These are phyloP conservation scores for Mrakia hoshinonis DNA, from an alignment of 768 basidiomycete species.

Conservation along the genomic window DNA sequence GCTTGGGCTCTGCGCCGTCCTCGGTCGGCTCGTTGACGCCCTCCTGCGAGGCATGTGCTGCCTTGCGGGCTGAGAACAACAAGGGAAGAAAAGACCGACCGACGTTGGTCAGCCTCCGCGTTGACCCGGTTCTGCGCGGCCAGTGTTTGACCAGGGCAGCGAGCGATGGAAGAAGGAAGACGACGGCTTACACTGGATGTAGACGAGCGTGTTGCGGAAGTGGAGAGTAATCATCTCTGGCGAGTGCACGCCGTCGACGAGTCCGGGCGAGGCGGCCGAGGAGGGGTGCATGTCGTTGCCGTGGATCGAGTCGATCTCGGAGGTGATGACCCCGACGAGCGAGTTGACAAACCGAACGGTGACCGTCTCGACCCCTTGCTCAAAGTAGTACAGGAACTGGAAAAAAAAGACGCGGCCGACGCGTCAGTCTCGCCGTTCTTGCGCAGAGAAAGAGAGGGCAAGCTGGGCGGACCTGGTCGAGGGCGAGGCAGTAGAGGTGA, in stretches of 20 bases:
- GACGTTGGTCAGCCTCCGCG: neutral
- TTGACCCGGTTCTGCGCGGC: no score
- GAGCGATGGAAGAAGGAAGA: neutral
- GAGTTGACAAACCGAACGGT: conserved; percentile 95
- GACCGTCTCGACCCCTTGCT: conserved; percentile 83
- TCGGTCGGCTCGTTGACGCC: neutral
- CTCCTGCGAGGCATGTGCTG: conserved; percentile 5
- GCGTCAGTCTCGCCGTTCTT: neutral
- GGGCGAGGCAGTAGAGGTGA: conserved; percentile 88
- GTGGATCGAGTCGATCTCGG: conserved; percentile 82
- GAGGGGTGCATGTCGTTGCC: conserved; percentile 81
- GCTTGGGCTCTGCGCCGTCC: neutral
- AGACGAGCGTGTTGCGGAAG: conserved; percentile 78
- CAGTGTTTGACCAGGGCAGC: neutral
- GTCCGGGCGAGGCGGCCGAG: conserved; percentile 66
- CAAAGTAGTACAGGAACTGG: conserved; percentile 83
- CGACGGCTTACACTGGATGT: conserved; percentile 52
- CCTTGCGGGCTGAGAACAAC: conserved; percentile 20
- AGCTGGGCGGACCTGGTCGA: conserved; percentile 53
- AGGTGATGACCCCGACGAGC: conserved; percentile 88
- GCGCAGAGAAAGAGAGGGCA: neutral
- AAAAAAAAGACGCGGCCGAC: neutral
- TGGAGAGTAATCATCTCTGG: conserved; percentile 87
- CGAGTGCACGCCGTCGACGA: conserved; percentile 83
- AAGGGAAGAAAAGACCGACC: neutral